These are phyloP conservation scores for Fagus sylvatica DNA, from an alignment of 306 rosid genomes.

Conservation along the genomic window DNA sequence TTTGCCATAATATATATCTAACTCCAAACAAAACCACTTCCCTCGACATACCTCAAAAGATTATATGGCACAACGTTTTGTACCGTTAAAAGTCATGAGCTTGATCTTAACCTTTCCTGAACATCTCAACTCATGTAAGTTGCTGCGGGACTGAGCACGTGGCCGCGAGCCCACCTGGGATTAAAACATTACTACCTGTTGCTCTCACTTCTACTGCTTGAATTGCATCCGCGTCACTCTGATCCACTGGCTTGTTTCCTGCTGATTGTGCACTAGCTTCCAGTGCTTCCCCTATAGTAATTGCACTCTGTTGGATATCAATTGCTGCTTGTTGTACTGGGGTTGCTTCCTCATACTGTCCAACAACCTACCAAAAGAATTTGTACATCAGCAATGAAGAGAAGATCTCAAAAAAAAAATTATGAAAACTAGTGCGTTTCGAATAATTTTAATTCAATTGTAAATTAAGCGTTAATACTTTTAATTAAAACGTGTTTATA, in stretches of 20 bases:
- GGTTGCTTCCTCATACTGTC: slow-evolving; percentile 41
- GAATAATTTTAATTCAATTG: too few species aligned
- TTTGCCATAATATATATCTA: too few species aligned
- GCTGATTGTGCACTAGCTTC: slow-evolving; percentile 57
- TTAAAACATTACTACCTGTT: slow-evolving; percentile 43
- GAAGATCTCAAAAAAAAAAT: too few species aligned
- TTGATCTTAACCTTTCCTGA: slow-evolving; percentile 52
- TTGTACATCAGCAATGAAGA: too few species aligned
- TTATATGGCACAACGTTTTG: background rate
- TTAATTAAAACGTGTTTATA: too few species aligned
- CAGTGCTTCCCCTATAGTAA: slow-evolving; percentile 78
- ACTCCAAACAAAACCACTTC: too few species aligned
- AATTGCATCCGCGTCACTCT: slow-evolving; percentile 63
- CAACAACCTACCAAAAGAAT: slow-evolving; percentile 51
- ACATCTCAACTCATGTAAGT: too few species aligned
- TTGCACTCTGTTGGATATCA: slow-evolving; percentile 17
- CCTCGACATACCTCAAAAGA: too few species aligned
- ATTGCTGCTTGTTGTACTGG: slow-evolving; percentile 7
- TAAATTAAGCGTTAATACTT: too few species aligned
- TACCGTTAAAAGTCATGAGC: slow-evolving; percentile 51
- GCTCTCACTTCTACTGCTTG: slow-evolving; percentile 77
- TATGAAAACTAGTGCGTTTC: too few species aligned
- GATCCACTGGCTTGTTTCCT: slow-evolving; percentile 57
- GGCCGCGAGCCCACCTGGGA: slow-evolving; percentile 58
- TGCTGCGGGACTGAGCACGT: slow-evolving; percentile 61